Conservation (phyloP, 1,284 basidiomycete genomes). For the Sphagnurus paluster region DNA sequence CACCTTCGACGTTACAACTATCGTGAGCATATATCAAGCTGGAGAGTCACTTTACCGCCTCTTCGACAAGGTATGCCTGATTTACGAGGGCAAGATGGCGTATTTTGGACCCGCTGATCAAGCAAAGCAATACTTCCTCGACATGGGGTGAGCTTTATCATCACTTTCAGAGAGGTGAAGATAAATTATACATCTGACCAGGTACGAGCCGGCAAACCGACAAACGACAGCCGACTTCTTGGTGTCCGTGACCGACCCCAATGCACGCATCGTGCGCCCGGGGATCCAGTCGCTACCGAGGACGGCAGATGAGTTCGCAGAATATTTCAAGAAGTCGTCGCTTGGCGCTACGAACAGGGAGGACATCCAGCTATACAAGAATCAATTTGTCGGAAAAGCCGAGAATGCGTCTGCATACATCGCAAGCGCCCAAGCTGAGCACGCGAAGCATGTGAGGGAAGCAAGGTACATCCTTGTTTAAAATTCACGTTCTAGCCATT, state of each 20-base stretch:
- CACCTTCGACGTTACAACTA: constrained; percentile 50
- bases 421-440: constrained; percentile 51
- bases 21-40: constrained; percentile 45
- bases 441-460: constrained; percentile 40
- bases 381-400: constrained; percentile 38
- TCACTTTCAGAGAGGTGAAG: no score
- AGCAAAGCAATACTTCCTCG: constrained; percentile 11
- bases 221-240: constrained; percentile 40
- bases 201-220: constrained; percentile 37
- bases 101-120: constrained; percentile 10
- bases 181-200: constrained; percentile 9
- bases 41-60: constrained; percentile 1
- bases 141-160: no score
- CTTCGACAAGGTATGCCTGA: constrained; percentile 6
- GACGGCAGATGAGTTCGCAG: constrained; percentile 62
- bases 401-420: constrained; percentile 42
- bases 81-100: constrained; percentile 10
- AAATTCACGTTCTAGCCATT: not conserved
- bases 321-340: constrained; percentile 44
- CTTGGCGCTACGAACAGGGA: constrained; percentile 38
- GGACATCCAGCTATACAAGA: constrained; percentile 46
- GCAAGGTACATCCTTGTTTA: constrained; percentile 19
- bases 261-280: constrained; percentile 49
- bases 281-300: constrained; percentile 53
- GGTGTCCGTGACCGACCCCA: constrained; percentile 37